Percentiles rank a stretch among this genome's conserved stretches.
These are phyloP conservation scores for Magnusiomyces fungicola DNA, from an alignment of 1,139 yeast species.

Conservation along the genomic window DNA sequence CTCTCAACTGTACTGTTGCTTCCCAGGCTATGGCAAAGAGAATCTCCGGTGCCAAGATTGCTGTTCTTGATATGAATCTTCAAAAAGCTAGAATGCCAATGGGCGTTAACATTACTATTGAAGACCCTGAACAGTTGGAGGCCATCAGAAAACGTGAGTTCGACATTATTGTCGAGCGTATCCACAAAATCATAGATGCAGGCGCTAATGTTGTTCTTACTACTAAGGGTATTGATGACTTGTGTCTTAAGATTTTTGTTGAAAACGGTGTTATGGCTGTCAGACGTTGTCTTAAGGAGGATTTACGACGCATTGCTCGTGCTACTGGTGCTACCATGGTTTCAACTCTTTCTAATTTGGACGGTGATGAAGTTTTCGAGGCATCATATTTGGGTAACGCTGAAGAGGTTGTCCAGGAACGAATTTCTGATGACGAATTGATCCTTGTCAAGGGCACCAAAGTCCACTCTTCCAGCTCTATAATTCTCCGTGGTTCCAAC, in stretches of 20 bases:
- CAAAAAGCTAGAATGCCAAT: slow-evolving; percentile 97
- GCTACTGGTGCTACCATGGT: slow-evolving; percentile 96
- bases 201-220: slow-evolving; percentile 97
- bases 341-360: slow-evolving; percentile 82
- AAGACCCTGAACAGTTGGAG: slow-evolving; percentile 95
- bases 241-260: slow-evolving; percentile 90
- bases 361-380: slow-evolving; percentile 97
- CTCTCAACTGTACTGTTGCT: slow-evolving; percentile 94
- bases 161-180: slow-evolving; percentile 83
- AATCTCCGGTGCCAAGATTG: slow-evolving; percentile 72
- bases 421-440: slow-evolving; percentile 95
- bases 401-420: slow-evolving; percentile 85
- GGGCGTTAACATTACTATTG: slow-evolving; percentile 96
- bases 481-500: slow-evolving; percentile 91
- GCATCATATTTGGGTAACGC: slow-evolving; percentile 80
- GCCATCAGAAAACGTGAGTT: slow-evolving; percentile 92
- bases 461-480: slow-evolving; percentile 87
- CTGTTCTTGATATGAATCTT: slow-evolving; percentile 86
- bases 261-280: slow-evolving; percentile 97
- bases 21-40: slow-evolving; percentile 92
- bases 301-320: slow-evolving; percentile 90
- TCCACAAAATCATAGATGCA: slow-evolving; percentile 75
- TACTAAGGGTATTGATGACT: slow-evolving; percentile 96
- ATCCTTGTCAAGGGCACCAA: slow-evolving; percentile 90
- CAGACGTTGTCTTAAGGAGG: slow-evolving; percentile 96